A percentile compares a stretch with the other conserved stretches of the same genome.
Evolutionary conservation across 2,329 filamentous ascomycete genomes (phyloP).

Genomic region (Botrytis elliptica): DNA sequence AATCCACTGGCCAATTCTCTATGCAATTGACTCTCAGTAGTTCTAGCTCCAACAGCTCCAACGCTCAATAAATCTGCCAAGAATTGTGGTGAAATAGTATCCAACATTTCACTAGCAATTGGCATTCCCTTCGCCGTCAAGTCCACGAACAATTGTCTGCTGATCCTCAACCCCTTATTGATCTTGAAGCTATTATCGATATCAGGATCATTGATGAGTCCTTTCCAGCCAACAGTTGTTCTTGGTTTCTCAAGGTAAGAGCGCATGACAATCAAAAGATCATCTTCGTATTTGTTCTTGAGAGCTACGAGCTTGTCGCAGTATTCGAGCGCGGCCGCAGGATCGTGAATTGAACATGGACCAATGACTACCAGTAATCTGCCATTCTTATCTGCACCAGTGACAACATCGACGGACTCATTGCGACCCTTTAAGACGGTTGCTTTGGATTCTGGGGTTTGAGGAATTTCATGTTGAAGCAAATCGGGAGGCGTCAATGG

Average conservation of each 20-base stretch:
- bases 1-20: constrained; percentile 90
- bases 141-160: constrained; percentile 89
- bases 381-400: constrained; percentile 59
- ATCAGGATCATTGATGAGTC: constrained; percentile 96
- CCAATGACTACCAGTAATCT: constrained; percentile 78
- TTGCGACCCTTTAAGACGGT: constrained; percentile 62
- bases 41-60: constrained; percentile 92
- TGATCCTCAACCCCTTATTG: constrained; percentile 89
- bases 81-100: constrained; percentile 97
- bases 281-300: constrained; percentile 84
- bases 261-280: constrained; percentile 94
- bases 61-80: constrained; percentile 87
- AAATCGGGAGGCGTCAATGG: constrained; percentile 90
- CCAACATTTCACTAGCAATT: constrained; percentile 94
- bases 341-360: constrained; percentile 97
- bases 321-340: constrained; percentile 86
- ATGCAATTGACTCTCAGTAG: constrained; percentile 94
- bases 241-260: constrained; percentile 98
- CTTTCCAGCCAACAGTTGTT: constrained; percentile 98
- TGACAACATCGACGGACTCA: constrained; percentile 67
- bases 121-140: constrained; percentile 92
- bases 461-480: constrained; percentile 86
- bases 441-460: constrained; percentile 43
- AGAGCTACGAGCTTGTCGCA: constrained; percentile 77
- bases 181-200: constrained; percentile 99